Evolutionary conservation across 805 yeast genomes (phyloP).

Genomic region (Blastobotrys chiropterorum): DNA sequence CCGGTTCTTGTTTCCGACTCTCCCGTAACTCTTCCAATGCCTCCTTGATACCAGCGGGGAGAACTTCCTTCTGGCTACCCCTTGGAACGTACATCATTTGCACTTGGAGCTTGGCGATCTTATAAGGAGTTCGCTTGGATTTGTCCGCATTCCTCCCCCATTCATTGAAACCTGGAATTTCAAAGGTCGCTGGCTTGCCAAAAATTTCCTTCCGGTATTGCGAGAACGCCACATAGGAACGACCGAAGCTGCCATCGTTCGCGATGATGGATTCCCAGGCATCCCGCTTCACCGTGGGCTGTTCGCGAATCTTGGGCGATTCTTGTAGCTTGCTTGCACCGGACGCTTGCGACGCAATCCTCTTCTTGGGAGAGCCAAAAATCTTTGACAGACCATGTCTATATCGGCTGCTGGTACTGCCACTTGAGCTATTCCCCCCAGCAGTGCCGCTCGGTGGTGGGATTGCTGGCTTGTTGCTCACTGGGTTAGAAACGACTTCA

Average conservation of each 20-base stretch:
- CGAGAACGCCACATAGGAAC: conserved; percentile 62
- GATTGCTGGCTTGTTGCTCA: neutral
- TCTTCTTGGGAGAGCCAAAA: conserved; percentile 7
- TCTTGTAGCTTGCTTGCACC: no score
- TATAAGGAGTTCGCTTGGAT: conserved; percentile 18
- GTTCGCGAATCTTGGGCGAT: no score
- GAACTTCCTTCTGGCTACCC: conserved; percentile 32
- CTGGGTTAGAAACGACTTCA: no score
- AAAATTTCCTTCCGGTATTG: conserved; percentile 51
- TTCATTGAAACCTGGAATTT: conserved; percentile 67
- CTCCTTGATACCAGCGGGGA: conserved; percentile 50
- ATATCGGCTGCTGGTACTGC: neutral
- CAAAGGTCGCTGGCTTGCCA: conserved; percentile 48
- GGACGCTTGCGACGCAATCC: neutral
- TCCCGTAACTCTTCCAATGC: conserved; percentile 33
- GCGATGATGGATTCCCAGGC: conserved; percentile 61
- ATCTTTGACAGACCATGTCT: conserved; percentile 3
- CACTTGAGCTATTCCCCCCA: conserved; percentile 4
- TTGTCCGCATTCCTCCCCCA: conserved; percentile 49
- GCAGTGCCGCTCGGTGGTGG: neutral
- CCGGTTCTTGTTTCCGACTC: no score
- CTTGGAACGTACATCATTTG: conserved; percentile 57
- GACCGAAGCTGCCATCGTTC: conserved; percentile 82
- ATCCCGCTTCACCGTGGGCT: conserved; percentile 27
- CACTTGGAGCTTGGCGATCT: conserved; percentile 51